Percentiles rank a stretch among this genome's conserved stretches.
Conservation (phyloP, 176 grass and related monocot species). For the Lolium rigidum region DNA sequence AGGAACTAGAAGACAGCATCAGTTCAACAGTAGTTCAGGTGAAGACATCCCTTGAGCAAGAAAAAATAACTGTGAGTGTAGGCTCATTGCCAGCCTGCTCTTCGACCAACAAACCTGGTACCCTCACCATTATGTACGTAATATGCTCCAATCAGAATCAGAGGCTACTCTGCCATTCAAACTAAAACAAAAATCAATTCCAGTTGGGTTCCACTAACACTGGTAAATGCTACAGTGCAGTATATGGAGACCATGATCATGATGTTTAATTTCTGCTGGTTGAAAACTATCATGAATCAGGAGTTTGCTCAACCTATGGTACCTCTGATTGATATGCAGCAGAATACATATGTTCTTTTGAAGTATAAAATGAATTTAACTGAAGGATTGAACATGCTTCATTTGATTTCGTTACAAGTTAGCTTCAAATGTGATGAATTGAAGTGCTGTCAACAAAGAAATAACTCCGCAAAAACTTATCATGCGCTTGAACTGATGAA, state of each 20-base stretch:
- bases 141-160: neutral
- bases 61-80: neutral
- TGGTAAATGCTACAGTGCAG: neutral
- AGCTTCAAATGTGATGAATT: slow-evolving; percentile 7
- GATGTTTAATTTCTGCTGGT: slow-evolving; percentile 7
- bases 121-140: slow-evolving; percentile 6
- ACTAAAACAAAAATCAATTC: neutral
- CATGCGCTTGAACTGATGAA: neutral
- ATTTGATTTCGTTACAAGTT: neutral
- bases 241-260: slow-evolving; percentile 28
- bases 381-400: neutral
- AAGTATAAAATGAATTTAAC: neutral
- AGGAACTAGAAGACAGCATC: neutral
- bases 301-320: neutral
- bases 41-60: slow-evolving; percentile 12
- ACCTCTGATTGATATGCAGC: neutral
- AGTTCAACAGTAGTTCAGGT: neutral
- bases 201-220: neutral
- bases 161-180: neutral
- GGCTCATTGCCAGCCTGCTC: neutral
- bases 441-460: slow-evolving; percentile 11
- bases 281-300: neutral
- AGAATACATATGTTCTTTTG: neutral
- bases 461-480: neutral
- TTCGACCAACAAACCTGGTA: neutral